Evolutionary conservation across 805 yeast species (phyloP).

Genomic region (Lipomyces spencermartinsiae): DNA sequence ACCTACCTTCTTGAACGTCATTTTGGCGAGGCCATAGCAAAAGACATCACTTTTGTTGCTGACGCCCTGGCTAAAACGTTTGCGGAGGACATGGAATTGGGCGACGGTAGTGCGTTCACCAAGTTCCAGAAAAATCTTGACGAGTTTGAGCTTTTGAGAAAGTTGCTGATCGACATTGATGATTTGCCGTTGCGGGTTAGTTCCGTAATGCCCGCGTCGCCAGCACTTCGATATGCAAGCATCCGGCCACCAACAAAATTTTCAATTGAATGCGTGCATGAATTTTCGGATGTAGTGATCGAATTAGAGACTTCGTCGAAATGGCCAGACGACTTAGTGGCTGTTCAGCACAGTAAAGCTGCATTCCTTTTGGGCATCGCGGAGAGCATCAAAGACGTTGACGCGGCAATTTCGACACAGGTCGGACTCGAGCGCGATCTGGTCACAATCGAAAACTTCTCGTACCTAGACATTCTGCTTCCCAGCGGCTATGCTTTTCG

Average conservation of each 20-base stretch:
- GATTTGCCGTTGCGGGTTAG: constrained; percentile 75
- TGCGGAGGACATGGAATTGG: constrained; percentile 49
- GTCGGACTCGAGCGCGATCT: constrained; percentile 65
- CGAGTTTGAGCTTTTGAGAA: constrained; percentile 60
- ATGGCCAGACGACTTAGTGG: constrained; percentile 93
- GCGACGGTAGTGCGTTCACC: constrained; percentile 25
- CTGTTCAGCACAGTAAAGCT: constrained; percentile 86
- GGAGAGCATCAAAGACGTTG: constrained; percentile 52
- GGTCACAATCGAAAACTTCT: constrained; percentile 47
- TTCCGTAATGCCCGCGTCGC: constrained; percentile 73
- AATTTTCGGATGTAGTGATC: constrained; percentile 74
- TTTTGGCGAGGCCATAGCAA: constrained; percentile 51
- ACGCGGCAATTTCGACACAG: constrained; percentile 61
- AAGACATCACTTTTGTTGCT: constrained; percentile 38
- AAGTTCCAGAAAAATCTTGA: constrained; percentile 43
- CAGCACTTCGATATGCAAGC: constrained; percentile 79
- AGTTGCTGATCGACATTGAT: constrained; percentile 54
- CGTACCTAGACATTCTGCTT: constrained; percentile 68
- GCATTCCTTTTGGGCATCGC: constrained; percentile 82
- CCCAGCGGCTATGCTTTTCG: constrained; percentile 92
- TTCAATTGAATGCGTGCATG: constrained; percentile 38
- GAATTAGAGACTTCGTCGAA: constrained; percentile 88
- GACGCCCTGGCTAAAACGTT: constrained; percentile 41
- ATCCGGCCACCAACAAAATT: constrained; percentile 76
- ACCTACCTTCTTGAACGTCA: constrained; percentile 70